phyloP scores from a whole-genome alignment of 2,329 filamentous ascomycete species.

The Aspergillus aculeatus region DNA sequence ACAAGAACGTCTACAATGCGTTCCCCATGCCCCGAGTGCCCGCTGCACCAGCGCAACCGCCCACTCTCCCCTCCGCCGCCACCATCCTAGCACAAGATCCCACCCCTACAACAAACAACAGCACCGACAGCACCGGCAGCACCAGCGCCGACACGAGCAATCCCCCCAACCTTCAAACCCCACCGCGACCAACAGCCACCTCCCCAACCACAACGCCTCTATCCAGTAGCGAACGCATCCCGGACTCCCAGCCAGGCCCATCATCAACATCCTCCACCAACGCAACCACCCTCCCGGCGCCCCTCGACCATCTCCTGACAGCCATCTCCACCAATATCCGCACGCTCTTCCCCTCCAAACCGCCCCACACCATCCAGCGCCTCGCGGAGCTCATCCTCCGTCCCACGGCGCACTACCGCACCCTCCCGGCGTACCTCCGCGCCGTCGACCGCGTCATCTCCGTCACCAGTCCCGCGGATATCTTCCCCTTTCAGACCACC shows the following conservation, averaged over 20 bases:
- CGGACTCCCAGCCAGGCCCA: conserved; percentile 46
- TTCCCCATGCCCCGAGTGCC: conserved; percentile 69
- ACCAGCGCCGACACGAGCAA: conserved; percentile 23
- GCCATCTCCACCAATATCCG: conserved; percentile 62
- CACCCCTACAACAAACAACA: conserved; percentile 29
- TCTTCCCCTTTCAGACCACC: conserved; percentile 69
- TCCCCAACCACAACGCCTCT: conserved; percentile 32
- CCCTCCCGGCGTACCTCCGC: conserved; percentile 79
- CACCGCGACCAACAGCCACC: conserved; percentile 38
- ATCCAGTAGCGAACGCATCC: conserved; percentile 39
- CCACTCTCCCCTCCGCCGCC: conserved; percentile 21
- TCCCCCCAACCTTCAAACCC: conserved; percentile 31
- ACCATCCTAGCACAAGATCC: conserved; percentile 22
- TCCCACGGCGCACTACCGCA: conserved; percentile 76
- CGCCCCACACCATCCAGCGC: conserved; percentile 90
- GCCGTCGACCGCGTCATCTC: conserved; percentile 87
- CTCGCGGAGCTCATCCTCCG: conserved; percentile 79
- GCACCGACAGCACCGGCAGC: conserved; percentile 37
- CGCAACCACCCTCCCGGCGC: conserved; percentile 56
- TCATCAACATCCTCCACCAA: conserved; percentile 21
- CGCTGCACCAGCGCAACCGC: conserved; percentile 28
- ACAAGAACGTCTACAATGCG: conserved; percentile 69
- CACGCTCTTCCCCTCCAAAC: conserved; percentile 67
- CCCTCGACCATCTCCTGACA: conserved; percentile 61
- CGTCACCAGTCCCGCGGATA: conserved; percentile 76